phyloP scores from a whole-genome alignment of 257 asterid genomes.

The Apocynum venetum region DNA sequence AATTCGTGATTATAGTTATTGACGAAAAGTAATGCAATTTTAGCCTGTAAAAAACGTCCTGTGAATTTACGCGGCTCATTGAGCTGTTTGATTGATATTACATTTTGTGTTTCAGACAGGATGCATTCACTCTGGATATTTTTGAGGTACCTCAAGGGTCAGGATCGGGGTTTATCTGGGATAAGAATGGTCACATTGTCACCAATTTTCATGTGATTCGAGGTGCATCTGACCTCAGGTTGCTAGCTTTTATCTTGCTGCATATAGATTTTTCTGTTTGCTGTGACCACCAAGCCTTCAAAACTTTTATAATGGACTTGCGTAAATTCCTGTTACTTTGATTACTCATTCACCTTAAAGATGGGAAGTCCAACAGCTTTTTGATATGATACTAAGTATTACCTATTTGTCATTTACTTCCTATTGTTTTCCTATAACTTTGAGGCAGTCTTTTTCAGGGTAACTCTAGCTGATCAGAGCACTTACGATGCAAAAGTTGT shows the following conservation, averaged over 20 bases:
- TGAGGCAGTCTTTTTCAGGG: conserved; percentile 50
- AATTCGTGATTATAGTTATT: not conserved
- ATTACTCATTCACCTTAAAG: not conserved
- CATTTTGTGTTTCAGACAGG: conserved; percentile 56
- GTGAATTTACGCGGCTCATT: not conserved
- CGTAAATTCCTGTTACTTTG: not conserved
- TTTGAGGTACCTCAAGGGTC: conserved; percentile 98
- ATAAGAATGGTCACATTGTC: conserved; percentile 67
- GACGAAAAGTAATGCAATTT: not conserved
- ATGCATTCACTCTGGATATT: conserved; percentile 84
- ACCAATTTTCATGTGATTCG: conserved; percentile 97
- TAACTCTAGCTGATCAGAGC: conserved; percentile 83
- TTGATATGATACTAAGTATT: not conserved
- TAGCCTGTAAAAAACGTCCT: not conserved
- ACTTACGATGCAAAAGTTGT: conserved; percentile 83
- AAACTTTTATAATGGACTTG: not conserved
- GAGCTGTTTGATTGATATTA: not conserved
- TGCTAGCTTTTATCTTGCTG: not conserved
- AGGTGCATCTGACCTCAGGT: conserved; percentile 98
- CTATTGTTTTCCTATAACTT: conserved; percentile 13
- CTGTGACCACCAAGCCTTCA: not conserved
- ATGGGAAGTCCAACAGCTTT: not conserved
- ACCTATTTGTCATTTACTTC: not conserved
- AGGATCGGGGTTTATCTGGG: conserved; percentile 98
- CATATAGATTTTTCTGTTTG: not conserved